Evolutionary conservation across 106 monocot species (phyloP).

Genomic region (Xerophyta viscosa): DNA sequence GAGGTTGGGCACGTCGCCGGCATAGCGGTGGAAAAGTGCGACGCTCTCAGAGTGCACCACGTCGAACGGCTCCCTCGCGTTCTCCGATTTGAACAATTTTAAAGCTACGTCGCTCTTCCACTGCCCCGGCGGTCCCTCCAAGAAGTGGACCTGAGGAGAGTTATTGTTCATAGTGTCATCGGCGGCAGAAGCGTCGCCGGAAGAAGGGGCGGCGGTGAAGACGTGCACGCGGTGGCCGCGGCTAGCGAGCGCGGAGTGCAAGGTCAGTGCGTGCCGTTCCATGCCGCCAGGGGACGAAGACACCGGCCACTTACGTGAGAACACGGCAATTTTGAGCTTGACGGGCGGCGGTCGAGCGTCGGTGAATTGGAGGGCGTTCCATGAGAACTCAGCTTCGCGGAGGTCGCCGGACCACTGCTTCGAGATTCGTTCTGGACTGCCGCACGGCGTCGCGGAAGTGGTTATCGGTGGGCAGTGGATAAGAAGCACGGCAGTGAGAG

Average conservation of each 20-base stretch:
- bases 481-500: too few species aligned
- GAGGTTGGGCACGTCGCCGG: conserved; percentile 52
- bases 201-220: conserved; percentile 53
- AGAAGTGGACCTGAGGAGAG: neutral
- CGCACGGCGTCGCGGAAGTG: too few species aligned
- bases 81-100: conserved; percentile 51
- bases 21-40: conserved; percentile 55
- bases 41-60: conserved; percentile 91
- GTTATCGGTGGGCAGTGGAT: too few species aligned
- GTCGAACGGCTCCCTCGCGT: conserved; percentile 49
- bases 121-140: conserved; percentile 18
- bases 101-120: conserved; percentile 78
- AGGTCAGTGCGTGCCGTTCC: conserved; percentile 85
- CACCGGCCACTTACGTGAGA: conserved; percentile 79
- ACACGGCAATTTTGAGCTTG: conserved; percentile 60
- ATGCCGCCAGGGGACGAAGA: conserved; percentile 71
- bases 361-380: conserved; percentile 58
- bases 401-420: conserved; percentile 64
- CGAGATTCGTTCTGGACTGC: too few species aligned
- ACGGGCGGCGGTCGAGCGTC: conserved; percentile 20
- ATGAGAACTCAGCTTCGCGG: conserved; percentile 52
- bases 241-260: conserved; percentile 60
- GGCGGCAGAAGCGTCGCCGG: neutral
- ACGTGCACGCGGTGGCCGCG: conserved; percentile 80
- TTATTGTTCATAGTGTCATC: neutral